A percentile compares a stretch with the other conserved stretches of the same genome.
phyloP scores from a whole-genome alignment of 371 early-diverging fungal genomes.

The Mucor plumbeus region DNA sequence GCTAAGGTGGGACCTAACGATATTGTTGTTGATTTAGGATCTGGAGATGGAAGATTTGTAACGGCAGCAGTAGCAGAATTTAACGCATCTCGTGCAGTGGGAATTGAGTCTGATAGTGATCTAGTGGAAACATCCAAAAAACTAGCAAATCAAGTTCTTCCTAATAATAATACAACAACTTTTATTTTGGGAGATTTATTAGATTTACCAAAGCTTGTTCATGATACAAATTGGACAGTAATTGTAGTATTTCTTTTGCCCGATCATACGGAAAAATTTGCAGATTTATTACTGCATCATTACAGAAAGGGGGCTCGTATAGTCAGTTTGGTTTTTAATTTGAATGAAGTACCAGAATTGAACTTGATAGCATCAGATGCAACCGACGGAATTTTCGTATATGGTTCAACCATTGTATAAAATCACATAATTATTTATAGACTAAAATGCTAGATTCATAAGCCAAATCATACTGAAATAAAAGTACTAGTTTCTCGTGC shows the following conservation, averaged over 20 bases:
- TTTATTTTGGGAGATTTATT: slow-evolving; percentile 59
- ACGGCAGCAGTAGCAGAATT: slow-evolving; percentile 59
- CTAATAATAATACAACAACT: slow-evolving; percentile 22
- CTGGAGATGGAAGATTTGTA: slow-evolving; percentile 70
- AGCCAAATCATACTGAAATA: not conserved
- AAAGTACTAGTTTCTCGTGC: slow-evolving; percentile 15
- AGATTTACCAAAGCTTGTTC: slow-evolving; percentile 37
- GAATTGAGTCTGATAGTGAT: slow-evolving; percentile 61
- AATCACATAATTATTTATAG: not conserved
- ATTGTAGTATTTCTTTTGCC: slow-evolving; percentile 65
- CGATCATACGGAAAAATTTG: slow-evolving; percentile 61
- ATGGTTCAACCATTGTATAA: slow-evolving; percentile 24
- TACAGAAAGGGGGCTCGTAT: slow-evolving; percentile 60
- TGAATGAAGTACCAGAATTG: slow-evolving; percentile 59
- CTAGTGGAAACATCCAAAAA: slow-evolving; percentile 50
- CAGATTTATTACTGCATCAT: slow-evolving; percentile 55
- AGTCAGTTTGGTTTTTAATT: slow-evolving; percentile 62
- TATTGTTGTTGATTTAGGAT: slow-evolving; percentile 65
- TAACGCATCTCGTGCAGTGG: slow-evolving; percentile 52
- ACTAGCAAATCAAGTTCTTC: slow-evolving; percentile 43
- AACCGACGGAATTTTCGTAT: slow-evolving; percentile 62
- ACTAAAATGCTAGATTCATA: not conserved
- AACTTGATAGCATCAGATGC: slow-evolving; percentile 48
- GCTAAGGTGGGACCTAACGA: slow-evolving; percentile 49
- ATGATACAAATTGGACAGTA: slow-evolving; percentile 51